Evolutionary conservation across 1,284 basidiomycete genomes (phyloP), one percentile per base, ranked within the genome.

Genomic region (Ustanciosporium gigantosporum): DNA sequence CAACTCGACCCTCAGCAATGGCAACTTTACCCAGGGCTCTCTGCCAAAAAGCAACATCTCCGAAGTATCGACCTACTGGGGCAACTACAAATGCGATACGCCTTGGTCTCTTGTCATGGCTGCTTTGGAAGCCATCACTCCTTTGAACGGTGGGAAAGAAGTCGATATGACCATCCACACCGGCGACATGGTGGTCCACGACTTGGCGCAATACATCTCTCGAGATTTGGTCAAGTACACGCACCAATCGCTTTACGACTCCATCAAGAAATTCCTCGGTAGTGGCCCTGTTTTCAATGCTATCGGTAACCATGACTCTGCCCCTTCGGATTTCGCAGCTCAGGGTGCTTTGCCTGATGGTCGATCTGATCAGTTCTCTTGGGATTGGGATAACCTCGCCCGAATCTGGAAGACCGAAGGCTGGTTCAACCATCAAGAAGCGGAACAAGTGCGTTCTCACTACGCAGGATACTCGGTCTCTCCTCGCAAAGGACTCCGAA

Each of bases 391-490:
- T 46, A 72, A 75, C 36, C 53, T 75, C 14, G 50, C 61, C 0
- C 37, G 71, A 13, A 58, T 70, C 8, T 68, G 60, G 60, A 39
- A 62, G 31, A 59, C 68, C 17, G 84, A 90, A 69, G 78, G 83
- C 2, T 91, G 89, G 89, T 79, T 90, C 34, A 82, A 84, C 6
- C 79, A 83, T 35, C 79, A 82, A 5, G 83, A 84, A 6, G 84
- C 85, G 1, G 73, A 83, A 43, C 79, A 83, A 39, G 87, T 87
- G 0, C 82, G 83, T 37, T 80, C 84, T 2, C 88, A 90, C 76
- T 90, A 90, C 67, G 83, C 85, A 8, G 88, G 82, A 11, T 90
- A 88, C 73, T 86, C 85, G 79, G 86, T 89, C 16, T 82, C 82
- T 57, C 84, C 87, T 17, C 68, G 76, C 5, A 85, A 88, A 52